Evolutionary conservation across 1,139 yeast genomes (phyloP).

Genomic region (Blastobotrys serpentis): DNA sequence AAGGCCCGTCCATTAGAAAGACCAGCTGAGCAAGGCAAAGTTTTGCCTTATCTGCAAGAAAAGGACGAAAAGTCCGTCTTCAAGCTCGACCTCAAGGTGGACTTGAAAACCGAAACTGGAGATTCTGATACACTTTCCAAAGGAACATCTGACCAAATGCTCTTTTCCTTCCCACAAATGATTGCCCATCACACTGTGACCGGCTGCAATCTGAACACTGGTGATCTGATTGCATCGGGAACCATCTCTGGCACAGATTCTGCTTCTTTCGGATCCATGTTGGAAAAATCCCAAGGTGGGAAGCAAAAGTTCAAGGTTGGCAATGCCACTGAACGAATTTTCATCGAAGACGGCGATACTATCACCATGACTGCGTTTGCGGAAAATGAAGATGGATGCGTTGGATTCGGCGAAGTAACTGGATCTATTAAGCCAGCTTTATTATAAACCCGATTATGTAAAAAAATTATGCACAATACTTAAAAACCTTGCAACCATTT

Average conservation of each 20-base stretch:
- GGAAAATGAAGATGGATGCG: slow-evolving; percentile 18
- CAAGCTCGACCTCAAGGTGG: slow-evolving; percentile 24
- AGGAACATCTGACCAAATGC: slow-evolving; percentile 24
- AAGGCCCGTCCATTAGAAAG: slow-evolving; percentile 20
- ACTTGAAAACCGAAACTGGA: slow-evolving; percentile 21
- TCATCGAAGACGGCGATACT: slow-evolving; percentile 29
- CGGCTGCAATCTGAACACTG: slow-evolving; percentile 31
- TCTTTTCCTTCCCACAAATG: slow-evolving; percentile 33
- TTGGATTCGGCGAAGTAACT: slow-evolving; percentile 29
- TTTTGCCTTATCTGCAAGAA: slow-evolving; percentile 26
- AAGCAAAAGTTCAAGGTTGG: slow-evolving; percentile 22
- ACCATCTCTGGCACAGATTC: slow-evolving; percentile 28
- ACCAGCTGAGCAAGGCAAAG: slow-evolving; percentile 19
- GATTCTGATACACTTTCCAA: slow-evolving; percentile 17
- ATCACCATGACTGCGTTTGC: slow-evolving; percentile 26
- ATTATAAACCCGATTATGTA: slow-evolving; percentile 28
- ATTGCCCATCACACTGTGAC: slow-evolving; percentile 33
- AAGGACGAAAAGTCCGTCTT: slow-evolving; percentile 21
- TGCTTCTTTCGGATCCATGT: slow-evolving; percentile 26
- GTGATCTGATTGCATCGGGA: slow-evolving; percentile 34
- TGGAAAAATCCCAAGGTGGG: slow-evolving; percentile 29
- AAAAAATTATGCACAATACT: too few relatives aligned
- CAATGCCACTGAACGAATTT: slow-evolving; percentile 17
- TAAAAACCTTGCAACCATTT: too few relatives aligned
- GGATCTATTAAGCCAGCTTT: slow-evolving; percentile 37